Base-by-base conservation (phyloP, 2,329 filamentous ascomycete species). In the Annulohypoxylon truncatum region DNA sequence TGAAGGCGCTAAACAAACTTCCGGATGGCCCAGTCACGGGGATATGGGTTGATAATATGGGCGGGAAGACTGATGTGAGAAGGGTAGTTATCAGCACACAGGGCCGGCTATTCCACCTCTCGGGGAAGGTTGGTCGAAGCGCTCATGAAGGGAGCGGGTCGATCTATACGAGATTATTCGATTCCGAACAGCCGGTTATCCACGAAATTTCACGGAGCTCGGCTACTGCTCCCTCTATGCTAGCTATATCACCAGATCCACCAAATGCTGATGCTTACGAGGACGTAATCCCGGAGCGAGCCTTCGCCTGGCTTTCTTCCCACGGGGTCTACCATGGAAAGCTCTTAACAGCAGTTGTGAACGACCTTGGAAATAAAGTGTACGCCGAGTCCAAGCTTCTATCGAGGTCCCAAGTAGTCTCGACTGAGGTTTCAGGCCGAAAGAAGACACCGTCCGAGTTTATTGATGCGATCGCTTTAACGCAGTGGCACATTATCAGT, bases 401-500 rank as follows among this genome's bases (percentile, higher is more conserved):
- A 55, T 82, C 92, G 13, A 89, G 88, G 73, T 87, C 92, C 0
- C 89, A 93, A 62, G 86, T 98, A 42, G 88, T 92, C 1, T 85
- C 88, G 2, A 84, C 88, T 0, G 90, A 94, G 66, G 86, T 87
- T 7, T 81, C 88, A 1, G 86, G 87, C 66, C 90, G 90, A 22
- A 87, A 85, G 67, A 90, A 88, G 66, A 79, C 89, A 33, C 84
- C 88, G 0, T 86, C 91, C 56, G 93, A 96, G 64, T 85, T 88
- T 1, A 90, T 97, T 38, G 89, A 90, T 40, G 92, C 92, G 0
- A 90, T 97, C 77, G 89, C 92, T 0, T 82, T 99, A 68, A 97
- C 94, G 4, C 94, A 97, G 75, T 99, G 96, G 91, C 96, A 99
- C 77, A 89, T 97, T 52, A 79, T 99, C 20, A 89, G 90, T 69